phyloP scores from a whole-genome alignment of 768 basidiomycete species.

The Mycena amicta region DNA sequence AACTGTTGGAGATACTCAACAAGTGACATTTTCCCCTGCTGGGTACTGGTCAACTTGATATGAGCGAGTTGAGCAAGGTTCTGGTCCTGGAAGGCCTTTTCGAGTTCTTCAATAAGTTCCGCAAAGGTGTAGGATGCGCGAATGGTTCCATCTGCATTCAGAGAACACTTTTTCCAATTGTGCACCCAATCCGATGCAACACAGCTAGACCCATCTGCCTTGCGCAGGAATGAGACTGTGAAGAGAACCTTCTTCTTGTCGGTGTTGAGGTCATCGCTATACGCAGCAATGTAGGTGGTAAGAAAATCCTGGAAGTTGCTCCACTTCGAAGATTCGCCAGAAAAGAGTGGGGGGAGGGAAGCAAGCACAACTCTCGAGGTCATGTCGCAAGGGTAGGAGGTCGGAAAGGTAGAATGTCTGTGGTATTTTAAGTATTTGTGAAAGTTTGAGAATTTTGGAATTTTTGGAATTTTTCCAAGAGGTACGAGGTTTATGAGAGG shows the following conservation, averaged over 20 bases:
- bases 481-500: too few relatives aligned
- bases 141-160: neutral
- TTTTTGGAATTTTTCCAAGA: too few relatives aligned
- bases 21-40: neutral
- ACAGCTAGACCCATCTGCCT: neutral
- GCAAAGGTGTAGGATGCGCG: neutral
- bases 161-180: neutral
- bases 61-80: neutral
- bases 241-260: neutral
- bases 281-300: neutral
- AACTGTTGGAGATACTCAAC: neutral
- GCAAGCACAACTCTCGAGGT: neutral
- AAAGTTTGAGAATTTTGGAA: too few relatives aligned
- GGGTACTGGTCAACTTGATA: neutral
- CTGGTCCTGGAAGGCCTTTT: neutral
- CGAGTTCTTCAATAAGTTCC: neutral
- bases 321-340: neutral
- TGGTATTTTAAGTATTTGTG: too few relatives aligned
- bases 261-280: neutral
- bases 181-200: neutral
- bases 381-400: too few relatives aligned
- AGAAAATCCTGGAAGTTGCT: neutral
- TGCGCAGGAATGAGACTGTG: neutral
- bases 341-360: neutral
- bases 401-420: too few relatives aligned